Conservation (phyloP, 148 eudicot species). For the Vaccinium macrocarpon region DNA sequence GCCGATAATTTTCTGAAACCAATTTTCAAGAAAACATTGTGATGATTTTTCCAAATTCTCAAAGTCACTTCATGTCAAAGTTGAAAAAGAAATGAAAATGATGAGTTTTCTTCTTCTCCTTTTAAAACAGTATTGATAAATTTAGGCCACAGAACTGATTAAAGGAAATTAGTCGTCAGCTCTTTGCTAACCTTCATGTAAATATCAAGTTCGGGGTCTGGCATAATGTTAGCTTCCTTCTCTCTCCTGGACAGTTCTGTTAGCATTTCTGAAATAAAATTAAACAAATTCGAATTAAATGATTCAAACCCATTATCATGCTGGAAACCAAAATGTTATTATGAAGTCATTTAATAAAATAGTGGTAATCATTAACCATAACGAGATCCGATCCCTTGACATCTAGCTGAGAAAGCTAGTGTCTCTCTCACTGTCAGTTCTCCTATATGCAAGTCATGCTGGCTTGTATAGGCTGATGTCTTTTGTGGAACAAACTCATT, state of each 20-base stretch:
- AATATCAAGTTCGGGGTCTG: constrained; percentile 61
- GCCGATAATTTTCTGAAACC: not conserved
- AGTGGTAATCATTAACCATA: constrained; percentile 36
- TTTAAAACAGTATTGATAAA: not conserved
- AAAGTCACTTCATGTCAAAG: not conserved
- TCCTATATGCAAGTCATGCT: constrained; percentile 59
- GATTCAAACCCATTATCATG: not conserved
- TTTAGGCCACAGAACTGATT: not conserved
- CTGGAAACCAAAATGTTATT: not conserved
- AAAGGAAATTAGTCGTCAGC: not conserved
- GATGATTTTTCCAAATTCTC: not conserved
- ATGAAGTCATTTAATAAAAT: not conserved
- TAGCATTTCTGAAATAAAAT: constrained; percentile 32
- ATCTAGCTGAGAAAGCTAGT: constrained; percentile 57
- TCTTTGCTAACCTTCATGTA: constrained; percentile 51
- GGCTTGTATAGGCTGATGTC: constrained; percentile 64
- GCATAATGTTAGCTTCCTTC: constrained; percentile 61
- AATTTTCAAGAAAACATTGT: not conserved
- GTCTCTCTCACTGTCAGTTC: constrained; percentile 74
- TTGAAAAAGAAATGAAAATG: not conserved
- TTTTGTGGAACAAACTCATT: constrained; percentile 64
- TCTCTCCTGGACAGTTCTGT: constrained; percentile 55
- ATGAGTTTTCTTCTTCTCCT: not conserved
- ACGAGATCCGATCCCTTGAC: constrained; percentile 66
- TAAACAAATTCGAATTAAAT: not conserved